phyloP scores from a whole-genome alignment of 139 green algal genomes.

The Auxenochlorella pyrenoidosa region DNA sequence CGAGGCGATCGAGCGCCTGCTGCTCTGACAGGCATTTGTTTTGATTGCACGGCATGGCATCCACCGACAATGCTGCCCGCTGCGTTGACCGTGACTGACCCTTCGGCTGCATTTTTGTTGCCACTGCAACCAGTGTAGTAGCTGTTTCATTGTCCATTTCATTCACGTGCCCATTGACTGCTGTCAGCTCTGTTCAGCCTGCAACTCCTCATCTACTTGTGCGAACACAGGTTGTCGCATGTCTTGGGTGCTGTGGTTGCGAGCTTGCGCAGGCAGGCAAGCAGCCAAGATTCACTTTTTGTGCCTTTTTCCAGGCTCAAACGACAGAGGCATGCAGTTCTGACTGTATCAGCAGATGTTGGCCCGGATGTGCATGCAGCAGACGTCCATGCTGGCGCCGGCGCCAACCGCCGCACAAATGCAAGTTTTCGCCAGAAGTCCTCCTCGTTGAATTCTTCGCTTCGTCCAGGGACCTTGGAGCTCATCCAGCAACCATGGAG shows the following conservation, averaged over 20 bases:
- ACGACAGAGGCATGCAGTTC: not conserved
- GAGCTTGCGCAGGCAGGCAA: too few species aligned
- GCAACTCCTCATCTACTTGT: too few species aligned
- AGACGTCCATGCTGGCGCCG: too few species aligned
- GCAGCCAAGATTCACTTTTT: too few species aligned
- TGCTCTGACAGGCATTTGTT: conserved; percentile 65
- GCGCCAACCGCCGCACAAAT: not conserved
- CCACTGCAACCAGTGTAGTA: too few species aligned
- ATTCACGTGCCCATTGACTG: not conserved
- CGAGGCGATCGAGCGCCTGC: conserved; percentile 90
- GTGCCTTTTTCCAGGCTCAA: not conserved
- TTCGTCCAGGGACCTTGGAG: too few species aligned
- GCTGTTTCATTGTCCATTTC: not conserved
- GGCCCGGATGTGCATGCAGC: too few species aligned
- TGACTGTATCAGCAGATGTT: not conserved
- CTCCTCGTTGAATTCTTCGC: too few species aligned
- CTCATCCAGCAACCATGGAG: not conserved
- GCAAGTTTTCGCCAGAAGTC: too few species aligned
- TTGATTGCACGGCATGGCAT: too few species aligned
- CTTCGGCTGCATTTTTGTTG: not conserved
- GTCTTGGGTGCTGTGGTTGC: not conserved
- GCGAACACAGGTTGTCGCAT: too few species aligned
- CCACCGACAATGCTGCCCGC: too few species aligned
- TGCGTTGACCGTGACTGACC: not conserved
- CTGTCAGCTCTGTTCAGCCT: not conserved